Base-by-base conservation (phyloP, 192 early-diverging fungal species). In the Chytriomyces sp. region DNA sequence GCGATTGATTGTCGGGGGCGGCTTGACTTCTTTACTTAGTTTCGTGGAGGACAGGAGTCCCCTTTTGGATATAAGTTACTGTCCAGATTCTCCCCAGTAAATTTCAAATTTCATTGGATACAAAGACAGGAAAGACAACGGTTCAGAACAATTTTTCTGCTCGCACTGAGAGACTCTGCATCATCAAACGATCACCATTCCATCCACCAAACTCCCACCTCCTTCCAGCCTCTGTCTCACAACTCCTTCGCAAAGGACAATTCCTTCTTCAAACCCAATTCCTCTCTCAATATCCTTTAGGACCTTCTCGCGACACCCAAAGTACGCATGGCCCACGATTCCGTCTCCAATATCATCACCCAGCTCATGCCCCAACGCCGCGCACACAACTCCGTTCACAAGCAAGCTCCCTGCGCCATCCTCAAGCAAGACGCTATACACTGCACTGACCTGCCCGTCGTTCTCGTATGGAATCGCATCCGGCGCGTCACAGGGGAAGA, bases 371-470 rank as follows among this genome's bases (percentile, higher is more conserved):
- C 64, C 77, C 41, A 78, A 67, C 19, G 77, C 74, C 3, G 70
- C 73, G 33, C 65, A 61, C 22, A 25, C 4, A 31, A 70, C 53
- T 25, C 77, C 77, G 41, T 59, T 59, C 10, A 71, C 49, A 41
- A 70, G 26, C 1, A 75, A 3, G 55, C 44, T n/a, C 36, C 52
- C 7, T 38, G 19, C n/a, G 52, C 36, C 33, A 36, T 68, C 6
- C 52, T 49, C 62, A 52, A 78, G 54, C 22, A 78, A 40, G 12
- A 70, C n/a, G 55, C 39, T 64, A 40, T 75, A 78, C 4, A 78
- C 73, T 2, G 52, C 65, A 10, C 39, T 22, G 8, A 52, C 44
- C 19, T 6, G 17, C 6, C 52, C 52, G 6, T 68, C 19, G 5
- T 33, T 17, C 14, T 28, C 28, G 22, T 55, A 68, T 34, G 52